Evolutionary conservation across 345 rosid species (phyloP).

Genomic region (Lepidium sativum): DNA sequence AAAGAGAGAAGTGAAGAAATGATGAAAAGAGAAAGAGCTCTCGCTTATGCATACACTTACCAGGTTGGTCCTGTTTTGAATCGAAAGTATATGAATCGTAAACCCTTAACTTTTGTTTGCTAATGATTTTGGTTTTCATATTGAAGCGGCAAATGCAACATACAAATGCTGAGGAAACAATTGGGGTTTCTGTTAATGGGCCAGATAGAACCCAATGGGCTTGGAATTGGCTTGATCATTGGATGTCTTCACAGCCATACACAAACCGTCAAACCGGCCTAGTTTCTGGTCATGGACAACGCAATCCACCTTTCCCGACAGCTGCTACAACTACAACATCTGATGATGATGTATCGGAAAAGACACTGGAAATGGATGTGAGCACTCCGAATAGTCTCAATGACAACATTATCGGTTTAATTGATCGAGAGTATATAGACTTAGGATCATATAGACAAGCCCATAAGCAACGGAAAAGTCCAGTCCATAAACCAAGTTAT

Average conservation of each 20-base stretch:
- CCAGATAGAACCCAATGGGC: conserved; percentile 61
- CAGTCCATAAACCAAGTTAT: conserved; percentile 55
- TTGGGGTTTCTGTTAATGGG: conserved; percentile 32
- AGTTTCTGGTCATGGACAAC: conserved; percentile 1
- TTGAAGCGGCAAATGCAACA: conserved; percentile 33
- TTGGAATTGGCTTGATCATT: conserved; percentile 90
- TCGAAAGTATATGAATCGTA: too few species aligned
- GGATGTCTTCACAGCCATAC: conserved; percentile 87
- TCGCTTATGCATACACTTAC: conserved; percentile 85
- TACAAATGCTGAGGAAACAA: conserved; percentile 24
- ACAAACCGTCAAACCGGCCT: conserved; percentile 33
- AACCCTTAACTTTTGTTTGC: neutral
- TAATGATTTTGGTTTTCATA: neutral
- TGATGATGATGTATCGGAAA: conserved; percentile 72
- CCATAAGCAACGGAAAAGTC: conserved; percentile 30
- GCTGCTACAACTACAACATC: conserved; percentile 35
- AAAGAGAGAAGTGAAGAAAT: conserved; percentile 50
- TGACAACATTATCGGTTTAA: conserved; percentile 12
- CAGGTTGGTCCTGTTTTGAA: conserved; percentile 72
- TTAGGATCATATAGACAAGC: conserved; percentile 23
- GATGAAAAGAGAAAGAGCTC: conserved; percentile 76
- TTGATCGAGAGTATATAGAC: conserved; percentile 28
- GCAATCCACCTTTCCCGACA: conserved; percentile 41
- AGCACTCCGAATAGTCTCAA: conserved; percentile 29
- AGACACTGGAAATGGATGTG: conserved; percentile 73